phyloP scores from a whole-genome alignment of 352 stramenopile species.

The Phytophthora parvispora region DNA sequence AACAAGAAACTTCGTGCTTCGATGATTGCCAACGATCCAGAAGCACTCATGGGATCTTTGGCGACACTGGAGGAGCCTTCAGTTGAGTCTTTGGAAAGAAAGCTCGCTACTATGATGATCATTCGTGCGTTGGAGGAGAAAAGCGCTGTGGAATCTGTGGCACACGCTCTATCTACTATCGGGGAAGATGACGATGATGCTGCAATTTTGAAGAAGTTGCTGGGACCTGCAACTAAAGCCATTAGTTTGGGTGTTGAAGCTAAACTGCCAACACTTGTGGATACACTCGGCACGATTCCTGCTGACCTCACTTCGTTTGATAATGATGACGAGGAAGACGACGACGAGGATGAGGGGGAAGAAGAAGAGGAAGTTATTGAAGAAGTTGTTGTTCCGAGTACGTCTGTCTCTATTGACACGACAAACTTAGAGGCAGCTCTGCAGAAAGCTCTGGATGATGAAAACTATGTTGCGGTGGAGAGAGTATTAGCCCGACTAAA shows the following conservation, averaged over 20 bases:
- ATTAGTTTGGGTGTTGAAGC: constrained; percentile 68
- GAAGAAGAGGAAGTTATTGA: constrained; percentile 14
- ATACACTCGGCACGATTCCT: constrained; percentile 34
- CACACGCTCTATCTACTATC: constrained; percentile 43
- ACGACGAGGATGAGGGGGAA: constrained; percentile 20
- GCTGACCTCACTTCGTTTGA: constrained; percentile 6
- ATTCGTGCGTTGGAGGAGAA: constrained; percentile 84
- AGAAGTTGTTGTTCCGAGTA: constrained; percentile 1
- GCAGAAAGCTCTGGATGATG: constrained; percentile 72
- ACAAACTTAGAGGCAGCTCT: constrained; percentile 57
- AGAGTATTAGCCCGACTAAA: constrained; percentile 59
- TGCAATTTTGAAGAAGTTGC: constrained; percentile 39
- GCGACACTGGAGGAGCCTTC: constrained; percentile 75
- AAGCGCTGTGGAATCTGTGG: constrained; percentile 63
- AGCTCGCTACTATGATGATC: constrained; percentile 87
- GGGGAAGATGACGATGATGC: constrained; percentile 30
- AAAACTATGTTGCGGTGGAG: constrained; percentile 74
- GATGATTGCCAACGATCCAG: constrained; percentile 73
- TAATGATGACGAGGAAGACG: constrained; percentile 28
- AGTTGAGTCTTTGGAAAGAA: constrained; percentile 72
- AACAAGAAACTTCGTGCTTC: constrained; percentile 67
- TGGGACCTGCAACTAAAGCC: constrained; percentile 54
- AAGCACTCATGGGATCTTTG: constrained; percentile 76
- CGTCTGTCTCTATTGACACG: constrained; percentile 37
- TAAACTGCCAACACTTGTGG: constrained; percentile 54